A percentile compares a stretch with the other conserved stretches of the same genome.
Conservation (phyloP, 768 basidiomycete genomes). For the Leucocoprinus birnbaumii region DNA sequence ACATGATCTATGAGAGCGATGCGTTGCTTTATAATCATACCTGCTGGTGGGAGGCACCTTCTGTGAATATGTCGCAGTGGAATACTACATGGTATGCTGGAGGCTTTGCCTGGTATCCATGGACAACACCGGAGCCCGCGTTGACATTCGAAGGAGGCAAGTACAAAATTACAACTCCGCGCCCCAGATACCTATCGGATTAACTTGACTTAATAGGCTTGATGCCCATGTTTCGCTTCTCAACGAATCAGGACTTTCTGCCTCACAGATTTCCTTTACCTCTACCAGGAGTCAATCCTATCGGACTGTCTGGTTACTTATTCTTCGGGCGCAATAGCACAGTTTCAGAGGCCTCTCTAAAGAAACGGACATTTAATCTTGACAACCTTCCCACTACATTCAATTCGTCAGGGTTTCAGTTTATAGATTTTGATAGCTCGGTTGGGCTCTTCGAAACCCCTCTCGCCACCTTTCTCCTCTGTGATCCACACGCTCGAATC, state of each 20-base stretch:
- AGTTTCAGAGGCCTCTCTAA: background rate
- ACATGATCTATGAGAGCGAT: conserved; percentile 1
- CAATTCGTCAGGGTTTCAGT: background rate
- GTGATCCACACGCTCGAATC: background rate
- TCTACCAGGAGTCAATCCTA: background rate
- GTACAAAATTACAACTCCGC: too few species aligned
- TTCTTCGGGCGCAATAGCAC: conserved; percentile 6
- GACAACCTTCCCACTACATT: background rate
- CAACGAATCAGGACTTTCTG: background rate
- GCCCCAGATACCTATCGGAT: too few species aligned
- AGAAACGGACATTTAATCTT: background rate
- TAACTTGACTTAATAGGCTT: background rate
- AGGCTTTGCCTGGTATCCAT: background rate
- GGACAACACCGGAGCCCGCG: background rate
- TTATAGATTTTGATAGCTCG: background rate
- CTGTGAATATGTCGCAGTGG: background rate
- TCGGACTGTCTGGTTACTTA: background rate
- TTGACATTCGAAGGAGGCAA: background rate
- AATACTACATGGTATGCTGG: conserved; percentile 2
- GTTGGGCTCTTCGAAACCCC: background rate
- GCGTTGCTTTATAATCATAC: background rate
- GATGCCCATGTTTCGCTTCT: background rate
- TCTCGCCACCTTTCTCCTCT: background rate
- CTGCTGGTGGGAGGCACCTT: conserved; percentile 2
- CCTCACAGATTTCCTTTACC: background rate